Evolutionary conservation across 768 basidiomycete genomes (phyloP), one percentile per base, ranked within the genome.

Genomic region (Psilocybe cyanescens): DNA sequence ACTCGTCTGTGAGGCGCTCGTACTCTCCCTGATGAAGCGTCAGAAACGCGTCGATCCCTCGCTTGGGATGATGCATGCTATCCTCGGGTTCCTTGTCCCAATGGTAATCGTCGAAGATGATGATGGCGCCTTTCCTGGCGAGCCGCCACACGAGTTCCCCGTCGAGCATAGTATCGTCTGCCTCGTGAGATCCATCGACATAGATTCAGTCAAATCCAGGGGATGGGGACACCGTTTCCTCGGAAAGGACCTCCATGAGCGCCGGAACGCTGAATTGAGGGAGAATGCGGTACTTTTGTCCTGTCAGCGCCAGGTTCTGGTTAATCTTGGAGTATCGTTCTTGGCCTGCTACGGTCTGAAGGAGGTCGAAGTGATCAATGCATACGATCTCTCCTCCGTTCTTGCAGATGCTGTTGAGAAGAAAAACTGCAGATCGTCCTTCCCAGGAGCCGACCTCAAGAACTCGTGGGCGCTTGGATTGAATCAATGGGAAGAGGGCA

Each of bases 391-490:
- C 79, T 1, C 82, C 81, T n/a, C 70, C 71, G 2, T 69, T 58
- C 9, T 70, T 68, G 69, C 83, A 83, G 49, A 86, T 78, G 31
- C 79, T 76, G n/a, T 68, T 76, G 35, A 84, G 72, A 53, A 85
- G 73, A 71, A 84, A 86, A 28, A 84, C 79, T 24, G 83, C 85
- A 0, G 86, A 87, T 39, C 85, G 79, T n/a, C 85, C 86, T 70
- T 86, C 86, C 84, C 84, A 87, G 16, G 83, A 84, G 7, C 86
- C 85, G 14, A 87, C 83, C 67, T 86, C 86, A 12, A 86, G 79
- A 1, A 74, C 79, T 16, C 84, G 79, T 9, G 86, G 84, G 1
- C 67, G 65, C 9, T 71, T 46, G 14, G 81, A 71, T 1, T 31
- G 30, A 57, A 85, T 67, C 31, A 76, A 70, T 9, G 74, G 71